These are phyloP conservation scores for Wallacemonas sp. DNA, from an alignment of 208 protist genomes.

Conservation along the genomic window DNA sequence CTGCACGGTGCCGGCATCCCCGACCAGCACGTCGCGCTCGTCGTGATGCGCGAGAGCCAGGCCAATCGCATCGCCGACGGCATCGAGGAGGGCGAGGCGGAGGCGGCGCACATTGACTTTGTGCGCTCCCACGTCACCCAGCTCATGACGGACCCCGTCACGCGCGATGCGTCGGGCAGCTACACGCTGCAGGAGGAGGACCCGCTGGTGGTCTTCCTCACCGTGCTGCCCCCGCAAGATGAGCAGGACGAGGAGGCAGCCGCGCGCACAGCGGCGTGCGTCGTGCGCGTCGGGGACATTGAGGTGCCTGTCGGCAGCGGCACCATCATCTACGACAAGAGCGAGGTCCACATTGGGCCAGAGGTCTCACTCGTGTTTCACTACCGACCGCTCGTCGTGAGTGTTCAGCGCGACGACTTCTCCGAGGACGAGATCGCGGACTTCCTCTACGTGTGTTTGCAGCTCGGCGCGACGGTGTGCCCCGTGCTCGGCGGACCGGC, in stretches of 20 bases:
- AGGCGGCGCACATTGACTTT: conserved; percentile 6
- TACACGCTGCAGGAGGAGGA: conserved; percentile 13
- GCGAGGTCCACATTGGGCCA: conserved; percentile 51
- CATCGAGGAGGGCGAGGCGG: conserved; percentile 16
- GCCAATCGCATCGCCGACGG: conserved; percentile 22
- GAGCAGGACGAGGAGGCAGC: conserved; percentile 22
- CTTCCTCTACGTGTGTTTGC: conserved; percentile 52
- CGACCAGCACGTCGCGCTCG: conserved; percentile 51
- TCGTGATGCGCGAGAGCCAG: conserved; percentile 59
- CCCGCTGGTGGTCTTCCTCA: conserved; percentile 63
- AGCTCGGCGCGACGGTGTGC: conserved; percentile 73
- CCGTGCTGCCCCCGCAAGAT: conserved; percentile 34
- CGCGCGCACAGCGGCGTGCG: background rate
- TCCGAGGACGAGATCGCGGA: conserved; percentile 43
- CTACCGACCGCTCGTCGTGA: conserved; percentile 78
- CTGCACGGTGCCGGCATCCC: conserved; percentile 43
- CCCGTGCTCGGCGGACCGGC: conserved; percentile 25
- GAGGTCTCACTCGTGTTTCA: conserved; percentile 40
- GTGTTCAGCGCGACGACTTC: conserved; percentile 45
- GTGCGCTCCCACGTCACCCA: conserved; percentile 4
- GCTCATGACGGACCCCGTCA: background rate
- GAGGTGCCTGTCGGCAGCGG: conserved; percentile 35
- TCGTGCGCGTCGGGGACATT: conserved; percentile 32
- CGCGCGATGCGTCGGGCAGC: background rate
- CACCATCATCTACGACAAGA: conserved; percentile 42